Conservation (phyloP, 495 filamentous ascomycete species). For the Xylona heveae region DNA sequence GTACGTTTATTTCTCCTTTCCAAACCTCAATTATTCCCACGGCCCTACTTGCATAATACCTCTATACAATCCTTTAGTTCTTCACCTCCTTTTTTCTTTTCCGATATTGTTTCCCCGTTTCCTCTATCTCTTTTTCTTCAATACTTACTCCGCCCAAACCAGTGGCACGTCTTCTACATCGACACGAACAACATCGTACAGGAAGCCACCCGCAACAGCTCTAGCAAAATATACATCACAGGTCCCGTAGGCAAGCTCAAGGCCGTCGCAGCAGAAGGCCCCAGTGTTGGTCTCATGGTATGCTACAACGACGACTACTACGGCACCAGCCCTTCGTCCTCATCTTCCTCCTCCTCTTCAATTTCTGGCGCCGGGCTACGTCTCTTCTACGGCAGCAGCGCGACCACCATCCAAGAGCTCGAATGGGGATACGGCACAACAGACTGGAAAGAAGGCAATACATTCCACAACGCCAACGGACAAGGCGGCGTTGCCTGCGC, state of each 20-base stretch:
- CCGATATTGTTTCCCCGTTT: too few species aligned
- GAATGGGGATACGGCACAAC: constrained; percentile 12
- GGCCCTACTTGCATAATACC: too few species aligned
- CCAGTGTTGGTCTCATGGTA: constrained; percentile 15
- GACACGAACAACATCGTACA: constrained; percentile 10
- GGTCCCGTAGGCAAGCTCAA: constrained; percentile 12
- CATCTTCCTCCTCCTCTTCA: too few species aligned
- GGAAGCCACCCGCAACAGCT: constrained; percentile 12
- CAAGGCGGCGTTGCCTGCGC: constrained; percentile 17
- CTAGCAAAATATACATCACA: constrained; percentile 11
- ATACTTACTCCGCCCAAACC: too few species aligned
- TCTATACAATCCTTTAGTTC: too few species aligned
- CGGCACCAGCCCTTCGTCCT: constrained; percentile 10
- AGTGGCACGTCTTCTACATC: constrained; percentile 17
- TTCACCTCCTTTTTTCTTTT: too few species aligned
- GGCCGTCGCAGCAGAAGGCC: constrained; percentile 10
- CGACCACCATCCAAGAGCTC: constrained; percentile 13
- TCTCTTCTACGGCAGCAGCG: constrained; percentile 14
- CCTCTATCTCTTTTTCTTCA: too few species aligned
- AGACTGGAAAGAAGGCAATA: constrained; percentile 10
- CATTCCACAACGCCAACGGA: constrained; percentile 10
- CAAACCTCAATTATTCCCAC: too few species aligned
- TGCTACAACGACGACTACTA: constrained; percentile 19
- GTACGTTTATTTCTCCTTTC: too few species aligned
- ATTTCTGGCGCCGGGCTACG: constrained; percentile 12